These are phyloP conservation scores for Talaromyces funiculosus DNA, from an alignment of 2,329 filamentous ascomycete species.

Conservation along the genomic window DNA sequence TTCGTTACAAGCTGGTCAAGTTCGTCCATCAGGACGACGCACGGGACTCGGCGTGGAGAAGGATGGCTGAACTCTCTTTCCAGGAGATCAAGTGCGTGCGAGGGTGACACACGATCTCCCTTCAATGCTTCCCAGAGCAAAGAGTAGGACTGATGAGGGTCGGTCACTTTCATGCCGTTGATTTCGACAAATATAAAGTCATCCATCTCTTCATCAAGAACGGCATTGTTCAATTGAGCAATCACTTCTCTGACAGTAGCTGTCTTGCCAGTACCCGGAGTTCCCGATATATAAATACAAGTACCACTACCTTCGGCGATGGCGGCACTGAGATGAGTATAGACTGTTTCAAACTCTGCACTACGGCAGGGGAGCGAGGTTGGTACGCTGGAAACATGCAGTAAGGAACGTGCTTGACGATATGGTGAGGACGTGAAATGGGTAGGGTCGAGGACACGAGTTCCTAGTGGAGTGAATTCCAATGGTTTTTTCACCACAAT, in stretches of 20 bases:
- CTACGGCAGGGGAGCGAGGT: slow-evolving; percentile 85
- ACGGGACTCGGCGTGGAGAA: slow-evolving; percentile 83
- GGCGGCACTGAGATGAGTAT: slow-evolving; percentile 86
- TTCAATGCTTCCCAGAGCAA: slow-evolving; percentile 94
- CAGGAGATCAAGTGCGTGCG: slow-evolving; percentile 83
- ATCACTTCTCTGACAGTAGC: slow-evolving; percentile 96
- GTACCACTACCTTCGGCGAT: slow-evolving; percentile 90
- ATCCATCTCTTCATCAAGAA: slow-evolving; percentile 83
- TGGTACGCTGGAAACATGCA: slow-evolving; percentile 92
- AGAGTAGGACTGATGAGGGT: slow-evolving; percentile 93
- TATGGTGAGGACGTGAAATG: slow-evolving; percentile 79
- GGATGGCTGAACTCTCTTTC: slow-evolving; percentile 91
- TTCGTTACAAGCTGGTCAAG: slow-evolving; percentile 95
- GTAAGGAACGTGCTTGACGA: slow-evolving; percentile 76
- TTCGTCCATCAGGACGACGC: slow-evolving; percentile 97
- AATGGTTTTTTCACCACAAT: slow-evolving; percentile 79
- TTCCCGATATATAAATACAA: slow-evolving; percentile 99
- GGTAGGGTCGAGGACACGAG: slow-evolving; percentile 70
- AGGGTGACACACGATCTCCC: slow-evolving; percentile 83
- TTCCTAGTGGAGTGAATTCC: slow-evolving; percentile 93
- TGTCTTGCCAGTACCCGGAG: slow-evolving; percentile 93
- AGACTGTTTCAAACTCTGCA: slow-evolving; percentile 84
- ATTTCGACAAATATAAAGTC: slow-evolving; percentile 99
- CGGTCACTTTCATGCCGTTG: slow-evolving; percentile 99
- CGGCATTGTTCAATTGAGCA: slow-evolving; percentile 78